These are phyloP conservation scores for Phytophthora europaea DNA, from an alignment of 352 stramenopile species.

Conservation along the genomic window DNA sequence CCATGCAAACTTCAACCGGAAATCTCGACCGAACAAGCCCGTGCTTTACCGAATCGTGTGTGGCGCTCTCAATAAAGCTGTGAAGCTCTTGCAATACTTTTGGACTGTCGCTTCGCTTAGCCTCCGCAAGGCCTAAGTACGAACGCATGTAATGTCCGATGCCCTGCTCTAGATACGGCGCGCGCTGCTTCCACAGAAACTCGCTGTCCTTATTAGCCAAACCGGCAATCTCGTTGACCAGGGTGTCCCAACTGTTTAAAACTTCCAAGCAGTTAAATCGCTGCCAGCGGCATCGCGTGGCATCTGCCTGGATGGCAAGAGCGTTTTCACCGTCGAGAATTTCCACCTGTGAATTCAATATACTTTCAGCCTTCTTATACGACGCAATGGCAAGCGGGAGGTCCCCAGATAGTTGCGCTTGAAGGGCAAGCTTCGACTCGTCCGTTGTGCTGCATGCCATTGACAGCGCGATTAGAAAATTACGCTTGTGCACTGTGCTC, in stretches of 20 bases:
- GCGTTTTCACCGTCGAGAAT: conserved; percentile 39
- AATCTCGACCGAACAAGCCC: conserved; percentile 58
- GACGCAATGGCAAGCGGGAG: conserved; percentile 72
- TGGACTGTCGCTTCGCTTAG: conserved; percentile 6
- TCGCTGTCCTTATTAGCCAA: conserved; percentile 24
- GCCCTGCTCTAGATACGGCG: conserved; percentile 77
- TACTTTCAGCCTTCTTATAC: conserved; percentile 76
- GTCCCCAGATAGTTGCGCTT: conserved; percentile 76
- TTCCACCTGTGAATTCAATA: conserved; percentile 55
- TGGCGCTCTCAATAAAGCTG: conserved; percentile 35
- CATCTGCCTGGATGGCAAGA: conserved; percentile 49
- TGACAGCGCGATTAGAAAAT: conserved; percentile 69
- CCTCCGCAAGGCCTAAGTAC: conserved; percentile 45
- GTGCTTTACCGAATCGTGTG: conserved; percentile 41
- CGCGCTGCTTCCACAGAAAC: conserved; percentile 67
- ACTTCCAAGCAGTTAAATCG: conserved; percentile 67
- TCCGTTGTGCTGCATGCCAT: conserved; percentile 61
- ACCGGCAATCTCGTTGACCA: conserved; percentile 55
- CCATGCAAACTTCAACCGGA: conserved; percentile 60
- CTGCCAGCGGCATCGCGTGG: conserved; percentile 72
- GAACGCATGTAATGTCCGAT: conserved; percentile 64
- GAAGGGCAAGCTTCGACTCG: conserved; percentile 67
- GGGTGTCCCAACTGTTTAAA: conserved; percentile 77
- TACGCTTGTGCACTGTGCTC: conserved; percentile 68
- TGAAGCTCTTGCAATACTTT: conserved; percentile 32